A percentile compares a stretch with the other conserved stretches of the same genome.
These are phyloP conservation scores for Capsicum baccatum DNA, from an alignment of 257 asterid genomes.

Conservation along the genomic window DNA sequence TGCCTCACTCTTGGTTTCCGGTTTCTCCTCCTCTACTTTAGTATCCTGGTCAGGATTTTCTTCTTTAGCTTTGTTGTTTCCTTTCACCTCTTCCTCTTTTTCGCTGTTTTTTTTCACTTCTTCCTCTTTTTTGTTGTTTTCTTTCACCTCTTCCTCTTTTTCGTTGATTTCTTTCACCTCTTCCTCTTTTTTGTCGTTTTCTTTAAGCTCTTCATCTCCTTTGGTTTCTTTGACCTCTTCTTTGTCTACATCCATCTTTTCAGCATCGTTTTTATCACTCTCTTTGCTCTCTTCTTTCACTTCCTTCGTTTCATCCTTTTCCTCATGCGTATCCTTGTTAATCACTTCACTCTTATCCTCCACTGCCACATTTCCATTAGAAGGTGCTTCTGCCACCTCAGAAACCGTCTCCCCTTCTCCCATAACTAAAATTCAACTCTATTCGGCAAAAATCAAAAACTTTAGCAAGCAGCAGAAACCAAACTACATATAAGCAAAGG, in stretches of 20 bases:
- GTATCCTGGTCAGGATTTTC: conserved; percentile 9
- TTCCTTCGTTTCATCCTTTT: conserved; percentile 39
- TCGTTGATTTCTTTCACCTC: neutral
- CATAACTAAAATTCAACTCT: conserved; percentile 43
- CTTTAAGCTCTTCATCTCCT: conserved; percentile 20
- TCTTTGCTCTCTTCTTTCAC: conserved; percentile 34
- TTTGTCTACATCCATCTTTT: conserved; percentile 31
- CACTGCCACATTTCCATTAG: conserved; percentile 44
- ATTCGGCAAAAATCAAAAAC: neutral
- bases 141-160: neutral
- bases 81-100: conserved; percentile 26
- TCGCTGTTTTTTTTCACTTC: conserved; percentile 6
- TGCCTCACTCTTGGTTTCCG: conserved; percentile 16
- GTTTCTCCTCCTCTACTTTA: conserved; percentile 23
- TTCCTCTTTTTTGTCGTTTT: neutral
- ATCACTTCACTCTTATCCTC: conserved; percentile 27
- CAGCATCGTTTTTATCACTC: neutral
- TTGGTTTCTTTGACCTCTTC: conserved; percentile 31
- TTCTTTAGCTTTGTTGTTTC: conserved; percentile 19
- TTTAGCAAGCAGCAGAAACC: neutral
- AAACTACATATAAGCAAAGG: neutral
- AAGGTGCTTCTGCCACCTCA: conserved; percentile 48
- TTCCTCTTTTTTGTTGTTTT: conserved; percentile 10
- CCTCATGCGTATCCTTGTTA: neutral
- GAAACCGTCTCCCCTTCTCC: conserved; percentile 62